Conservation (phyloP, 768 basidiomycete genomes). For the Collybia sordida region DNA sequence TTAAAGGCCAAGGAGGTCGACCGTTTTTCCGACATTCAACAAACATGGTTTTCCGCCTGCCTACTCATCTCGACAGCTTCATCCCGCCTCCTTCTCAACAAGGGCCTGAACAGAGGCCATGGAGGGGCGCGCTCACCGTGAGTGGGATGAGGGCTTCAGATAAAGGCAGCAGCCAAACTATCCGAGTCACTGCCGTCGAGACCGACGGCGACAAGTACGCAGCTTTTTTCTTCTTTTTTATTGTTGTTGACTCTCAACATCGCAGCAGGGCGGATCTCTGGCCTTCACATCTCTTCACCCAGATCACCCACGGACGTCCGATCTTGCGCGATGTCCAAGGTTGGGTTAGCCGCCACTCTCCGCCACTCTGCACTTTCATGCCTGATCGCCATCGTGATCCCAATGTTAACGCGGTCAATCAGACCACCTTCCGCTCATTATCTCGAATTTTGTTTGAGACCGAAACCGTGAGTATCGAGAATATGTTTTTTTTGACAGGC, state of each 20-base stretch:
- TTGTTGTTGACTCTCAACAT: conserved; percentile 26
- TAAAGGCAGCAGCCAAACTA: conserved; percentile 46
- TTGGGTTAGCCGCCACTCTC: conserved; percentile 48
- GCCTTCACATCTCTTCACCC: conserved; percentile 50
- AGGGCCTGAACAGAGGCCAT: conserved; percentile 42
- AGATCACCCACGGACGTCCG: conserved; percentile 38
- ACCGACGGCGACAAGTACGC: conserved; percentile 73
- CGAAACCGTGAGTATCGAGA: conserved; percentile 43
- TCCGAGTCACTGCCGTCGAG: conserved; percentile 64
- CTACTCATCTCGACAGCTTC: conserved; percentile 58
- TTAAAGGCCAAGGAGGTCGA: conserved; percentile 38
- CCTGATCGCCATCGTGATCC: conserved; percentile 56
- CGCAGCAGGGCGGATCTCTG: conserved; percentile 53
- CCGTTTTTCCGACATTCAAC: conserved; percentile 28
- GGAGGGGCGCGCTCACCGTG: conserved; percentile 57
- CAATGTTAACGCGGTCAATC: conserved; percentile 47
- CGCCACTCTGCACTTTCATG: conserved; percentile 62
- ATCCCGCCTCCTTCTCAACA: conserved; percentile 56
- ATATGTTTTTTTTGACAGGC: conserved; percentile 1
- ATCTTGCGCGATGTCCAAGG: conserved; percentile 45
- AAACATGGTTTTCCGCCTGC: conserved; percentile 61
- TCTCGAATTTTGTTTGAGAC: conserved; percentile 51
- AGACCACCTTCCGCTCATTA: conserved; percentile 53
- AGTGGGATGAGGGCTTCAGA: conserved; percentile 48
- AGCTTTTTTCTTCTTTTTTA: conserved; percentile 5